These are phyloP conservation scores for Neobulgaria alba DNA, from an alignment of 2,329 filamentous ascomycete species.

Conservation along the genomic window DNA sequence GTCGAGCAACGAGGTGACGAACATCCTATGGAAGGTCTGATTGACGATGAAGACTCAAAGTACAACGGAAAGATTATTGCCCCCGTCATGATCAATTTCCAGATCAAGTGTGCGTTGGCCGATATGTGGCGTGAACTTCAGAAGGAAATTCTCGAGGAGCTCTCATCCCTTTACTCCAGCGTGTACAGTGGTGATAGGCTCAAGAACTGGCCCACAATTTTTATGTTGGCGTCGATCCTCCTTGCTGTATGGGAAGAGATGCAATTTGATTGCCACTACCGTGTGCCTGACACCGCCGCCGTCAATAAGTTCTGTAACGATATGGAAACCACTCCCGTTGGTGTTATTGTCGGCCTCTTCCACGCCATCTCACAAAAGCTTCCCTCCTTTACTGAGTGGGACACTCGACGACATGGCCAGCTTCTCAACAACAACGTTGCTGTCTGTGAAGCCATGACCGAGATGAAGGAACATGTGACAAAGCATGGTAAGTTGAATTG, in stretches of 20 bases:
- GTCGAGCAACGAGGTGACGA: conserved; percentile 83
- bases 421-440: conserved; percentile 83
- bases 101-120: conserved; percentile 94
- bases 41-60: conserved; percentile 77
- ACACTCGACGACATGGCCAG: conserved; percentile 83
- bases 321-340: conserved; percentile 93
- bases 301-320: conserved; percentile 94
- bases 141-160: conserved; percentile 90
- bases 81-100: conserved; percentile 99
- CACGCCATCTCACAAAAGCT: conserved; percentile 97
- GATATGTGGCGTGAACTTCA: conserved; percentile 98
- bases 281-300: conserved; percentile 71
- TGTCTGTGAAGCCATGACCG: conserved; percentile 92
- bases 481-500: conserved; percentile 73
- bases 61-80: conserved; percentile 86
- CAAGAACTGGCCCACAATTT: conserved; percentile 98
- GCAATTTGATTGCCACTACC: conserved; percentile 97
- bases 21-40: conserved; percentile 68
- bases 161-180: conserved; percentile 88
- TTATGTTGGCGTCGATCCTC: conserved; percentile 90
- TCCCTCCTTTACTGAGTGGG: conserved; percentile 88
- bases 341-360: conserved; percentile 93
- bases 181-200: conserved; percentile 96
- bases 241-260: conserved; percentile 97
- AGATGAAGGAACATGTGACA: conserved; percentile 84